Evolutionary conservation across 2,329 filamentous ascomycete species (phyloP).

Genomic region (Nothophaeocryptopus gaeumannii): DNA sequence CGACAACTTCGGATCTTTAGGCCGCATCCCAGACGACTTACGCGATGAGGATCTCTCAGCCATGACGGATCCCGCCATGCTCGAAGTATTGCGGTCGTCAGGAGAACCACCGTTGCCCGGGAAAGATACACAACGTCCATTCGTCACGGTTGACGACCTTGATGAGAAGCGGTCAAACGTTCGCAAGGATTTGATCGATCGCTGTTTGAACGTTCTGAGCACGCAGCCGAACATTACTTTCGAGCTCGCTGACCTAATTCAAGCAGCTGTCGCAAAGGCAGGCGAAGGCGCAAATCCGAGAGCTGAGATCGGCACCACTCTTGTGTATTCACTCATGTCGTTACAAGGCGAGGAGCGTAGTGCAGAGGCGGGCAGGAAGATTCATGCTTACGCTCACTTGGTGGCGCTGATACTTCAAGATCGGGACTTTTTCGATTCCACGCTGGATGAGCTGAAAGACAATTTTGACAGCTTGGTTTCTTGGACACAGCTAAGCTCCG

Average conservation of each 20-base stretch:
- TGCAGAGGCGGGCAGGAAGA: constrained; percentile 61
- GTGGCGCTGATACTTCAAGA: constrained; percentile 85
- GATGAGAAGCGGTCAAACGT: constrained; percentile 72
- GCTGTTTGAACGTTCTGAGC: constrained; percentile 84
- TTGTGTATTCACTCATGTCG: constrained; percentile 78
- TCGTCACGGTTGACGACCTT: constrained; percentile 71
- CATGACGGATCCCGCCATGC: constrained; percentile 16
- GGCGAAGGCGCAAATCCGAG: constrained; percentile 58
- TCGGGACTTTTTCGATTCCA: constrained; percentile 72
- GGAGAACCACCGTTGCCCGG: constrained; percentile 6
- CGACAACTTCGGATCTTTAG: constrained; percentile 24
- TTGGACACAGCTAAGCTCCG: constrained; percentile 71
- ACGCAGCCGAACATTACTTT: constrained; percentile 85
- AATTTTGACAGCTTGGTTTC: constrained; percentile 72
- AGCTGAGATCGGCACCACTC: constrained; percentile 74
- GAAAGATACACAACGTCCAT: constrained; percentile 36
- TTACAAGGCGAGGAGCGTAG: constrained; percentile 53
- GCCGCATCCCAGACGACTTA: constrained; percentile 24
- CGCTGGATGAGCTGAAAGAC: constrained; percentile 70
- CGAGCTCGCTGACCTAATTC: constrained; percentile 83
- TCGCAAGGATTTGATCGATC: constrained; percentile 76
- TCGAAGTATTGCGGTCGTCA: constrained; percentile 5
- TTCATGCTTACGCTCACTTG: constrained; percentile 89
- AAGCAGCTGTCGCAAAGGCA: constrained; percentile 64
- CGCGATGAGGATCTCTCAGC: constrained; percentile 24